Percentiles rank a stretch among this genome's conserved stretches.
Conservation (phyloP, 2,329 filamentous ascomycete genomes). For the Cryphonectria radicalis region DNA sequence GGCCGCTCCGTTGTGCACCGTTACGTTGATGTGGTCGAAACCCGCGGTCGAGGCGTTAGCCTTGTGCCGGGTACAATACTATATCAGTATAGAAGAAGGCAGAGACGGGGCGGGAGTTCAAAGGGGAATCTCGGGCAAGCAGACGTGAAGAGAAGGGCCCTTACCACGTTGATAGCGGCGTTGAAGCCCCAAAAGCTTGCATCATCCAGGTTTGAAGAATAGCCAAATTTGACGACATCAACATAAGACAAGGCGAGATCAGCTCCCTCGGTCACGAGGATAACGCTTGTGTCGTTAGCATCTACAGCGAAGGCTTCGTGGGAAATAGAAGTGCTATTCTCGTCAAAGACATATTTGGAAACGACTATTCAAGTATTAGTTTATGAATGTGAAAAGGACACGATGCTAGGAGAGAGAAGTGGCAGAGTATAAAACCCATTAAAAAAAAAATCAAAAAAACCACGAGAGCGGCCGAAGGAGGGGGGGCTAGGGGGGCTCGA, state of each 20-base stretch:
- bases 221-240: slow-evolving; percentile 38
- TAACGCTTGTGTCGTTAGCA: slow-evolving; percentile 33
- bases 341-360: not conserved
- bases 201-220: slow-evolving; percentile 35
- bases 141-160: slow-evolving; percentile 30
- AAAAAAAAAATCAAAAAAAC: not conserved
- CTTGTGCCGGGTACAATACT: not conserved
- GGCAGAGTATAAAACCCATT: not conserved
- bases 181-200: slow-evolving; percentile 35
- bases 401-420: not conserved
- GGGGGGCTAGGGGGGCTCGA: not conserved
- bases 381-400: not conserved
- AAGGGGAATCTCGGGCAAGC: slow-evolving; percentile 19
- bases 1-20: slow-evolving; percentile 41
- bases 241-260: slow-evolving; percentile 35
- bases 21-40: slow-evolving; percentile 38
- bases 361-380: not conserved
- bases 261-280: slow-evolving; percentile 29
- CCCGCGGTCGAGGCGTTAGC: not conserved
- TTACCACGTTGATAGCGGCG: slow-evolving; percentile 39
- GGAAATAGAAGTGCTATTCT: not conserved
- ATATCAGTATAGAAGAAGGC: not conserved
- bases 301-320: slow-evolving; percentile 1
- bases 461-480: too few species aligned
- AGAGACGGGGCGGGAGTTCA: not conserved